A percentile compares a stretch with the other conserved stretches of the same genome.
Conservation (phyloP, 441 rosid species). For the Sinapis alba region DNA sequence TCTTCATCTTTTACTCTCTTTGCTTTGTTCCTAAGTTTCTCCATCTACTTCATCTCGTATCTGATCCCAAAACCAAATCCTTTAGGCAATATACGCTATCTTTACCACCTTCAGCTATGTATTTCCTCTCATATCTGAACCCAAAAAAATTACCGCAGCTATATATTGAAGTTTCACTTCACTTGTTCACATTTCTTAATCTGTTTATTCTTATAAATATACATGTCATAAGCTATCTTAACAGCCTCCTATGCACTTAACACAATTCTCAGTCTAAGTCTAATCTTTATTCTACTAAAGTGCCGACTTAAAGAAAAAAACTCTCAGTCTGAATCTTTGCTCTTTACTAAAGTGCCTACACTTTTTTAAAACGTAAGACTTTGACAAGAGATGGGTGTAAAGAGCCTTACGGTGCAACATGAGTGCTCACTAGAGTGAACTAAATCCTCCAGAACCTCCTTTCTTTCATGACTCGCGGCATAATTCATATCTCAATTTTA, state of each 20-base stretch:
- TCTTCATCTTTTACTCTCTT: slow-evolving; percentile 51
- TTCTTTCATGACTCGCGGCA: slow-evolving; percentile 72
- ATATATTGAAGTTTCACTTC: slow-evolving; percentile 7
- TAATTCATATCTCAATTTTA: slow-evolving; percentile 60
- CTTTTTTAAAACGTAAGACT: no score
- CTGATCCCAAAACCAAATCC: slow-evolving; percentile 38
- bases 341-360: neutral
- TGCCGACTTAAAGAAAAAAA: no score
- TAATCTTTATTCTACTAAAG: neutral
- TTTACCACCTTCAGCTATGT: neutral
- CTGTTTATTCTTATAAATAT: neutral
- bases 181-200: slow-evolving; percentile 8
- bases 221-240: neutral
- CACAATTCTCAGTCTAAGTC: slow-evolving; percentile 1
- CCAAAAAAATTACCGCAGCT: neutral
- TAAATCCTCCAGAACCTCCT: slow-evolving; percentile 71
- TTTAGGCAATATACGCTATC: no score
- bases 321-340: neutral
- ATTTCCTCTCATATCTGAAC: no score
- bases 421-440: slow-evolving; percentile 70
- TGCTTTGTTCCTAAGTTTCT: slow-evolving; percentile 57
- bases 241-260: slow-evolving; percentile 1
- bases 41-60: slow-evolving; percentile 63
- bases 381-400: neutral
- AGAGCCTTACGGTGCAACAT: slow-evolving; percentile 63